A percentile compares a stretch with the other conserved stretches of the same genome.
Evolutionary conservation across 2,329 filamentous ascomycete species (phyloP).

Genomic region (Trichoderma sp.): DNA sequence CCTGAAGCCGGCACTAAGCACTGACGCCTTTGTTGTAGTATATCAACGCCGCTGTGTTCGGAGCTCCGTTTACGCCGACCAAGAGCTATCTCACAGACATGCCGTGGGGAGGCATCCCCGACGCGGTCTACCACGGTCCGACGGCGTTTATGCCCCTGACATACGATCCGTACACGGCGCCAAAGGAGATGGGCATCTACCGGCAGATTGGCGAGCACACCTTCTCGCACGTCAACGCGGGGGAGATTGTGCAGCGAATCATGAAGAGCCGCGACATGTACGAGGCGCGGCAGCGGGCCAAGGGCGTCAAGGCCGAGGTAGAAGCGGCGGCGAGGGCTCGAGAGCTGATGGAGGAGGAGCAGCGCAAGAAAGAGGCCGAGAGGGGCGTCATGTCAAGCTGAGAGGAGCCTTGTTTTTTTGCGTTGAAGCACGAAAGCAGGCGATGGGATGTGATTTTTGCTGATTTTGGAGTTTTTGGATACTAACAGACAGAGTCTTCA

Average conservation of each 20-base stretch:
- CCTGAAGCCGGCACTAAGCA: neutral
- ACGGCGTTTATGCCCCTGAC: constrained; percentile 83
- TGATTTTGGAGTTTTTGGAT: constrained; percentile 6
- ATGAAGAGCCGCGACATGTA: constrained; percentile 83
- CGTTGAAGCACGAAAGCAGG: neutral
- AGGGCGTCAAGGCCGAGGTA: constrained; percentile 78
- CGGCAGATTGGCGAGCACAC: constrained; percentile 71
- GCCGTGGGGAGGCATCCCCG: constrained; percentile 70
- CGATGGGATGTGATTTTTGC: neutral
- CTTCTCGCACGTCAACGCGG: constrained; percentile 86
- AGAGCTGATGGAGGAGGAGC: constrained; percentile 62
- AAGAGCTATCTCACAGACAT: constrained; percentile 71
- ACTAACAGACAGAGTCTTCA: constrained; percentile 9
- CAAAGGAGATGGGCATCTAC: constrained; percentile 83
- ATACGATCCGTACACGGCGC: constrained; percentile 76
- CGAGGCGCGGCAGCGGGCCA: constrained; percentile 85
- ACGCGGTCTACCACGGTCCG: constrained; percentile 92
- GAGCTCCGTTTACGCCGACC: constrained; percentile 84
- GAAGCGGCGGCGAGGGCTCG: constrained; percentile 65
- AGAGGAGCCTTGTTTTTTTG: neutral
- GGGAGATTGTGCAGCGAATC: constrained; percentile 87
- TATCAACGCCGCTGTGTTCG: constrained; percentile 83
- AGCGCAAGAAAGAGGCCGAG: constrained; percentile 39
- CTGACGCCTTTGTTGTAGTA: constrained; percentile 54
- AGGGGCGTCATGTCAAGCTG: constrained; percentile 12